Base-by-base conservation (phyloP, 2,329 filamentous ascomycete species). In the Sporothrix protearum region DNA sequence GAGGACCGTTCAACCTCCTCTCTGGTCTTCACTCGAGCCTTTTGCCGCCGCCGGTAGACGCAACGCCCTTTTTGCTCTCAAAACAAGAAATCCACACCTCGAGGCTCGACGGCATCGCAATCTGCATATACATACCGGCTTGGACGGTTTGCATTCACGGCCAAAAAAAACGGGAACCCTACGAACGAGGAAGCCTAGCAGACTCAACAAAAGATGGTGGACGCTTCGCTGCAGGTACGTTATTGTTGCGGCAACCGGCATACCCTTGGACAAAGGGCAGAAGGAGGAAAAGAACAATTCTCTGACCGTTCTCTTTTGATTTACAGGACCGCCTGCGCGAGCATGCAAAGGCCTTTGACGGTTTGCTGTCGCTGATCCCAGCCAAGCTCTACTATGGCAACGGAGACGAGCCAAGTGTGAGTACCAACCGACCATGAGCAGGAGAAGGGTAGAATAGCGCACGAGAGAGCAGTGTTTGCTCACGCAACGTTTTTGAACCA, bases 381-480 rank as follows among this genome's bases (percentile, higher is more conserved):
- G 93, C 93, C 73, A 94, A 96, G 81, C 89, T 93, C 77, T 97
- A 97, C 82, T 97, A 96, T 77, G 92, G 91, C 71, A 90, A 94
- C 79, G 92, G 91, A 71, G 89, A 94, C 80, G 93, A 97, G 79
- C 91, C 87, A 74, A 93, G 87, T 81, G 92, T 95, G 90, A 77
- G 91, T 89, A 76, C 68, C 66, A 9, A 53, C 7, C 28, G n/a
- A 42, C 19, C 10, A 36, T 36, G 33, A 36, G 33, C 33, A 42
- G 3, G 8, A 9, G 10, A 42, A 28, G 30, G n/a, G 39, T 49
- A 22, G 30, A 19, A 67, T 1, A 25, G 19, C 22, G 33, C 45
- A 25, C 36, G 8, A 47, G 16, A 47, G 28, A n/a, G 9, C 9
- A 0, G 19, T 2, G 7, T 45, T 55, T 14, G n/a, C 71, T 45